Conservation (phyloP, 441 rosid genomes). For the Adansonia gregorii region DNA sequence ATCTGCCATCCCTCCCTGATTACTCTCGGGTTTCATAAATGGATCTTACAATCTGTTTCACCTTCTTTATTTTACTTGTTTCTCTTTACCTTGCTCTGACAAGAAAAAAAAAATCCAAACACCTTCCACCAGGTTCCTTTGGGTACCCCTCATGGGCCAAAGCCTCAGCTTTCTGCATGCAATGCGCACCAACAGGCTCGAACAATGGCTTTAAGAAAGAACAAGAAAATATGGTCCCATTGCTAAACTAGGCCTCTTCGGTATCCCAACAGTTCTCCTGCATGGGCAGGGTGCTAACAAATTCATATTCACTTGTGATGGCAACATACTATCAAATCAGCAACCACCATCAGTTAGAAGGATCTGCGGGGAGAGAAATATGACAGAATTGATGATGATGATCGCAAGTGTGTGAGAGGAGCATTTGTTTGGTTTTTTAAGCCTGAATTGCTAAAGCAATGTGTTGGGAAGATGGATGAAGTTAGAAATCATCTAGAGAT, state of each 20-base stretch:
- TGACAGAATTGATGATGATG: constrained; percentile 40
- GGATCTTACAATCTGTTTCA: constrained; percentile 1
- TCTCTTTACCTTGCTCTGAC: not conserved
- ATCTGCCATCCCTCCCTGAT: not conserved
- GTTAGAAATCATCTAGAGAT: constrained; percentile 38
- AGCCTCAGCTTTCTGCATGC: constrained; percentile 32
- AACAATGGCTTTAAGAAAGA: constrained; percentile 41
- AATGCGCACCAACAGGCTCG: constrained; percentile 31
- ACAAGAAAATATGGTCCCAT: constrained; percentile 37
- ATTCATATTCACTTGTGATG: constrained; percentile 36
- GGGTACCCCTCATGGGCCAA: constrained; percentile 23
- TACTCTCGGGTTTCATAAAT: not conserved
- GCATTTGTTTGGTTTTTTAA: constrained; percentile 42
- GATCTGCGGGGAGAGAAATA: constrained; percentile 34
- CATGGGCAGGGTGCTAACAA: constrained; percentile 51
- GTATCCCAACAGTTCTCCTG: constrained; percentile 37
- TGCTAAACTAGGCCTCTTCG: constrained; percentile 40
- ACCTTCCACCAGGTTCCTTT: constrained; percentile 26
- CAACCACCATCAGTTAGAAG: constrained; percentile 32
- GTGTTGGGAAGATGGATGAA: constrained; percentile 45
- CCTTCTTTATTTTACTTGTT: not conserved
- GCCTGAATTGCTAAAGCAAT: constrained; percentile 45
- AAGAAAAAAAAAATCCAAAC: not conserved
- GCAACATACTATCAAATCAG: constrained; percentile 24
- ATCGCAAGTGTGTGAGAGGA: constrained; percentile 44